Percentiles rank a stretch among this genome's conserved stretches.
Conservation (phyloP, 768 basidiomycete genomes). For the Mycena galopus region DNA sequence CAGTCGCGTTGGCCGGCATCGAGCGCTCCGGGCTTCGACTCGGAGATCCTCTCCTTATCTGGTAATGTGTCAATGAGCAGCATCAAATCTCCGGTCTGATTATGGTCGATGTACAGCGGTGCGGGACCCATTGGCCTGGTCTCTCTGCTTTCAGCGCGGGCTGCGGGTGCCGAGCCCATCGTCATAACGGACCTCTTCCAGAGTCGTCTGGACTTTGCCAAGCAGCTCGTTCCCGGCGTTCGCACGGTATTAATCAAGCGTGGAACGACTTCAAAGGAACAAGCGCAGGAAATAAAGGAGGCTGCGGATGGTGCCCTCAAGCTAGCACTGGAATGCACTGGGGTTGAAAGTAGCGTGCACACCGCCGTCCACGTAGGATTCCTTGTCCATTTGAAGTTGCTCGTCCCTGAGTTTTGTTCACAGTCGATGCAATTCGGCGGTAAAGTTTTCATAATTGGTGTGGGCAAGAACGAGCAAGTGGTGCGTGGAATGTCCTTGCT, state of each 20-base stretch:
- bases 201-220: constrained; percentile 75
- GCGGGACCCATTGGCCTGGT: constrained; percentile 78
- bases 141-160: constrained; percentile 71
- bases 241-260: constrained; percentile 68
- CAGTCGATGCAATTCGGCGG: constrained; percentile 76
- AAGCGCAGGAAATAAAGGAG: constrained; percentile 65
- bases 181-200: constrained; percentile 78
- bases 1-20: constrained; percentile 77
- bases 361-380: constrained; percentile 66
- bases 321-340: constrained; percentile 74
- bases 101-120: constrained; percentile 55
- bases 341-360: constrained; percentile 72
- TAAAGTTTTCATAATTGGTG: constrained; percentile 79
- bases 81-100: neutral
- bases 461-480: constrained; percentile 72
- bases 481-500: constrained; percentile 47
- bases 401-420: neutral
- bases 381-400: neutral
- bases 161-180: constrained; percentile 78
- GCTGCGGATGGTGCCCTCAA: constrained; percentile 64
- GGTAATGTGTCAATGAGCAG: constrained; percentile 49
- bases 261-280: constrained; percentile 59
- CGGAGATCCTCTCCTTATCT: constrained; percentile 73
- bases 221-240: constrained; percentile 69
- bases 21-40: constrained; percentile 75